Conservation (phyloP, 2,329 filamentous ascomycete species). For the Didymella keratinophila region DNA sequence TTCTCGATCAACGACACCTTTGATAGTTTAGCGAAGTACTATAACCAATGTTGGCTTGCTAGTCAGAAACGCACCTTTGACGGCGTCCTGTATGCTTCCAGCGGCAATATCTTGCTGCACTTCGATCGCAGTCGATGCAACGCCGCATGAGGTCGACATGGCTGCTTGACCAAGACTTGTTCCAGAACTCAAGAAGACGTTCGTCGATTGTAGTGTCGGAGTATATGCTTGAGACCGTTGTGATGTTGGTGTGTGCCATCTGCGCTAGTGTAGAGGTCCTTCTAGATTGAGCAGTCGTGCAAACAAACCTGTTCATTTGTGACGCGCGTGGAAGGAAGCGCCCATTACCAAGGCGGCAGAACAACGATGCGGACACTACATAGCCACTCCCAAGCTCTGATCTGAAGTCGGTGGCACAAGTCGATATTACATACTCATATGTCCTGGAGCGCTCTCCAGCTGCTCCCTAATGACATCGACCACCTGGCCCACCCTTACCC, state of each 20-base stretch:
- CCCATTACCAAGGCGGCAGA: neutral
- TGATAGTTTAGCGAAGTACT: neutral
- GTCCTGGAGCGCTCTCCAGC: neutral
- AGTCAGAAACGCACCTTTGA: no score
- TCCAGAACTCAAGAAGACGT: neutral
- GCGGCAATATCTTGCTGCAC: neutral
- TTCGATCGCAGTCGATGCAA: neutral
- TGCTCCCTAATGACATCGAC: neutral
- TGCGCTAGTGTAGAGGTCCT: neutral
- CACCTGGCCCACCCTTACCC: neutral
- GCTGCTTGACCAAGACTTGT: neutral
- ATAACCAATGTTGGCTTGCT: no score
- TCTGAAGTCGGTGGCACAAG: neutral
- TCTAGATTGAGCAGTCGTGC: neutral
- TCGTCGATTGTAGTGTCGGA: neutral
- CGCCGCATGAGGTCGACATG: neutral
- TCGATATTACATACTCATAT: neutral
- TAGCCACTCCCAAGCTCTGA: neutral
- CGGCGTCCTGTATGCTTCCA: neutral
- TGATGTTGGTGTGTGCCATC: neutral
- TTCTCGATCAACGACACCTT: neutral
- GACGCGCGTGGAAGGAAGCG: neutral
- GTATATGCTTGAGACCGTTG: neutral
- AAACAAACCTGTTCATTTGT: neutral
- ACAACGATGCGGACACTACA: neutral